Conservation (phyloP, 805 yeast genomes). For the Scheffersomyces coipomensis region DNA sequence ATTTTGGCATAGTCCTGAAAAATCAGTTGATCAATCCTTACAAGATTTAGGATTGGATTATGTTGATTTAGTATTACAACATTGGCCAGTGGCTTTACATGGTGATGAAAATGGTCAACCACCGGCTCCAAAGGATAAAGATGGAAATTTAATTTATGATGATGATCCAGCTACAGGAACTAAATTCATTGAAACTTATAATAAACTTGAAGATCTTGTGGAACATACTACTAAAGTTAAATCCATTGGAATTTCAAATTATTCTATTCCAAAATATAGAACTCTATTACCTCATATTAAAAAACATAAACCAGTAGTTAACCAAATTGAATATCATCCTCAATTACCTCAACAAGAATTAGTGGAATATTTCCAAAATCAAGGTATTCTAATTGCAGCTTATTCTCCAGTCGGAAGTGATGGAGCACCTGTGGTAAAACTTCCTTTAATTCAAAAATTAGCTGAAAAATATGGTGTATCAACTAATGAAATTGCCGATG, state of each 20-base stretch:
- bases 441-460: conserved; percentile 48
- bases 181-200: conserved; percentile 28
- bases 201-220: conserved; percentile 25
- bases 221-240: conserved; percentile 27
- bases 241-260: conserved; percentile 38
- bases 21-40: conserved; percentile 41
- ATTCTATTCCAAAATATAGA: conserved; percentile 24
- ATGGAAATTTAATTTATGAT: conserved; percentile 32
- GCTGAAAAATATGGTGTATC: conserved; percentile 56
- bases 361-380: conserved; percentile 32
- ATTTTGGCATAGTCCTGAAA: conserved; percentile 36
- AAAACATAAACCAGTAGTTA: conserved; percentile 26
- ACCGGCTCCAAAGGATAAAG: conserved; percentile 30
- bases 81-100: conserved; percentile 48
- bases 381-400: conserved; percentile 46
- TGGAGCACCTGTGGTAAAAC: conserved; percentile 62
- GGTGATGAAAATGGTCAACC: conserved; percentile 42
- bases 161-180: conserved; percentile 34
- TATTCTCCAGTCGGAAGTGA: conserved; percentile 64
- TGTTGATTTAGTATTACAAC: conserved; percentile 46
- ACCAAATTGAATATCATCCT: conserved; percentile 37
- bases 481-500: conserved; percentile 56
- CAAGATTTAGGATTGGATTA: conserved; percentile 40
- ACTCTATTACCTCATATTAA: conserved; percentile 21
- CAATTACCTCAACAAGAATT: conserved; percentile 40